Percentiles rank a stretch among this genome's conserved stretches.
These are phyloP conservation scores for Blastocystis sp. DNA, from an alignment of 352 stramenopile genomes.

Conservation along the genomic window DNA sequence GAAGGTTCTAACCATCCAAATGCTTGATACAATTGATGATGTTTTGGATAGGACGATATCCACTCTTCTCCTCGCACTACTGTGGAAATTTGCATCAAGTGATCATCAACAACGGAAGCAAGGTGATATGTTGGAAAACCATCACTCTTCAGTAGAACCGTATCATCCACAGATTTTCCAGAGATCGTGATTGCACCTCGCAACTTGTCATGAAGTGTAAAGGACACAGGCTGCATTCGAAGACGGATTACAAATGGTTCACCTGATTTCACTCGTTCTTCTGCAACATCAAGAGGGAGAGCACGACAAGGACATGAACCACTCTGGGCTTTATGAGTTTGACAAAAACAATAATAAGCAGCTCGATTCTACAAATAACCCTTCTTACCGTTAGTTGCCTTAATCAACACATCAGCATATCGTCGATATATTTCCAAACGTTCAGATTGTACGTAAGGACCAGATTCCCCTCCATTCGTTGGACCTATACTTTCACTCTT, in stretches of 20 bases:
- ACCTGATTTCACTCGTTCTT: slow-evolving; percentile 74
- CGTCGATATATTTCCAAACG: slow-evolving; percentile 80
- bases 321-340: slow-evolving; percentile 78
- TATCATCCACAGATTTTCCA: slow-evolving; percentile 82
- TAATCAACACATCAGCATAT: slow-evolving; percentile 78
- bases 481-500: slow-evolving; percentile 72
- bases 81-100: slow-evolving; percentile 84
- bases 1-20: slow-evolving; percentile 74
- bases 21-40: slow-evolving; percentile 84
- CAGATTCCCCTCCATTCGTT: slow-evolving; percentile 76
- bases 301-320: slow-evolving; percentile 77
- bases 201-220: slow-evolving; percentile 82
- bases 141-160: slow-evolving; percentile 84
- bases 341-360: slow-evolving; percentile 85
- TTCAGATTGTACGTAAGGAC: slow-evolving; percentile 84
- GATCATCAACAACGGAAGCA: slow-evolving; percentile 85
- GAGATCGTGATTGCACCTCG: slow-evolving; percentile 83
- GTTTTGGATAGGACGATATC: slow-evolving; percentile 84
- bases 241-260: slow-evolving; percentile 81
- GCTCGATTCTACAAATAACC: slow-evolving; percentile 74
- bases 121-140: slow-evolving; percentile 87
- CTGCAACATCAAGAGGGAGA: slow-evolving; percentile 76
- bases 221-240: slow-evolving; percentile 75
- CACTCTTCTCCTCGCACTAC: slow-evolving; percentile 87
- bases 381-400: slow-evolving; percentile 71